A percentile compares a stretch with the other conserved stretches of the same genome.
Evolutionary conservation across 2,329 filamentous ascomycete genomes (phyloP).

Genomic region (Pezicula radicicola): DNA sequence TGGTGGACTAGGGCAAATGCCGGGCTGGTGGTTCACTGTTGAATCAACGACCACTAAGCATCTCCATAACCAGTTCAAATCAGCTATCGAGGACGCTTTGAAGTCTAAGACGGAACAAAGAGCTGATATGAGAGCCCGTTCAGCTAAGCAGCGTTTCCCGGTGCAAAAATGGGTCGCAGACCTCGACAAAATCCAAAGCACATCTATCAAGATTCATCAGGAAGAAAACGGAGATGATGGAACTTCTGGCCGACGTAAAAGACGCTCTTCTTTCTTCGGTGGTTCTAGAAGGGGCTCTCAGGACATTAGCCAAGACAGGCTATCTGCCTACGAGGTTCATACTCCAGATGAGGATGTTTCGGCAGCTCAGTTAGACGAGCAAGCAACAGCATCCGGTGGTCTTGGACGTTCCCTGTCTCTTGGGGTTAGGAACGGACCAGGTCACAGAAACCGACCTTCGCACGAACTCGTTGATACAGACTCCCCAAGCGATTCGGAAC

Average conservation of each 20-base stretch:
- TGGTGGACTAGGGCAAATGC: conserved; percentile 64
- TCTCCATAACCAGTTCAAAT: conserved; percentile 60
- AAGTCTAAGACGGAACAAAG: conserved; percentile 51
- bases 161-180: conserved; percentile 66
- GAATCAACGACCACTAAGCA: conserved; percentile 61
- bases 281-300: neutral
- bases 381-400: neutral
- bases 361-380: neutral
- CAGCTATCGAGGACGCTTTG: conserved; percentile 57
- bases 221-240: conserved; percentile 29
- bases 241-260: neutral
- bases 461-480: neutral
- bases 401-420: neutral
- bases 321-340: neutral
- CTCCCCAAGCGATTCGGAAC: neutral
- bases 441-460: neutral
- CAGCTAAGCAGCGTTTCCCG: conserved; percentile 62
- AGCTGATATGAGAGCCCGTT: conserved; percentile 60
- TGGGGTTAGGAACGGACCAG: neutral
- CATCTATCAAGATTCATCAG: conserved; percentile 49
- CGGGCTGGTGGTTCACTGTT: conserved; percentile 69
- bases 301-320: neutral
- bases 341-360: neutral
- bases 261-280: neutral
- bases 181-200: conserved; percentile 59